phyloP scores from a whole-genome alignment of 768 basidiomycete species.

The Coprinopsis cinerea region DNA sequence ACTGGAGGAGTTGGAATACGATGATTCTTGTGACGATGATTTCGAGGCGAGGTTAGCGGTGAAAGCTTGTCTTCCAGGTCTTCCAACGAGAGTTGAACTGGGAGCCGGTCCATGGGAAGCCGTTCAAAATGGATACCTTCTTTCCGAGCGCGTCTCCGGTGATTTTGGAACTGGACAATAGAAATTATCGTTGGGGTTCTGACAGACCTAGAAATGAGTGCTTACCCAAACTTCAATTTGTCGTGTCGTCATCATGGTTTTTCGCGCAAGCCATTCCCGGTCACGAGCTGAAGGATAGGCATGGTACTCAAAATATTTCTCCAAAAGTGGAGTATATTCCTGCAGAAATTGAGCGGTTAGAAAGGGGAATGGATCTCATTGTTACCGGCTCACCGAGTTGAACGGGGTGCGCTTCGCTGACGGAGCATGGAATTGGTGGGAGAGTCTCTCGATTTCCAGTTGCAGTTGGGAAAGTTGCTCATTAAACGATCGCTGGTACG shows the following conservation, averaged over 20 bases:
- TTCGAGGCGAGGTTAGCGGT: no score
- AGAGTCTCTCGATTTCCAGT: not conserved
- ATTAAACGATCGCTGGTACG: no score
- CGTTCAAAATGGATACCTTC: slow-evolving; percentile 21
- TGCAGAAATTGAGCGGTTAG: slow-evolving; percentile 17
- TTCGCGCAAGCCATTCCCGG: slow-evolving; percentile 32
- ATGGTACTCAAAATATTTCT: slow-evolving; percentile 43
- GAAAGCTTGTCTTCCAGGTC: slow-evolving; percentile 19
- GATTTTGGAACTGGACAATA: slow-evolving; percentile 46
- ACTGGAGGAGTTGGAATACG: no score
- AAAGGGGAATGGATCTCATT: not conserved
- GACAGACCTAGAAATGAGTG: not conserved
- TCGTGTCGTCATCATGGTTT: slow-evolving; percentile 34
- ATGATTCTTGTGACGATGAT: no score
- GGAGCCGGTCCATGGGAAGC: slow-evolving; percentile 15
- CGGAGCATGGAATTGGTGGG: not conserved
- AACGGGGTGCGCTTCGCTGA: not conserved
- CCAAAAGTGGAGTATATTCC: slow-evolving; percentile 41
- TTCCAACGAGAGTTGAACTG: slow-evolving; percentile 19
- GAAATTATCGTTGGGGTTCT: not conserved
- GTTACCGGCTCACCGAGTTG: not conserved
- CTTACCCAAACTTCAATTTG: slow-evolving; percentile 56
- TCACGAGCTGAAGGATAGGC: slow-evolving; percentile 41
- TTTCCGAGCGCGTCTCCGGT: slow-evolving; percentile 34
- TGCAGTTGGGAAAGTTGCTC: not conserved